phyloP scores from a whole-genome alignment of 208 protist species.

The Trypanosoma conorhini region DNA sequence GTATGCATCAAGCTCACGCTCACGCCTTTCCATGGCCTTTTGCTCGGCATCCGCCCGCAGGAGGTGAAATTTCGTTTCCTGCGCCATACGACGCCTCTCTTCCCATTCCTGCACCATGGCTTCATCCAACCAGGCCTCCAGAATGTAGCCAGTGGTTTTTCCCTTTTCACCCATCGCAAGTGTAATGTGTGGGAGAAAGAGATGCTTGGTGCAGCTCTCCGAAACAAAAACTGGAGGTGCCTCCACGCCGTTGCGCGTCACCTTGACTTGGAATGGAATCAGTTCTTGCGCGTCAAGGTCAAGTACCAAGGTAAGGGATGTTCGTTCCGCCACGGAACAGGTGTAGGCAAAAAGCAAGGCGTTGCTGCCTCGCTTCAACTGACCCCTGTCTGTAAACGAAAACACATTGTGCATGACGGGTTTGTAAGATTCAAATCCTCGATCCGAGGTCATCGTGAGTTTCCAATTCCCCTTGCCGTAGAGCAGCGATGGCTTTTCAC shows the following conservation, averaged over 20 bases:
- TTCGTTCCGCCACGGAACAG: constrained; percentile 52
- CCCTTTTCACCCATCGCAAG: constrained; percentile 36
- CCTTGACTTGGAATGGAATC: constrained; percentile 57
- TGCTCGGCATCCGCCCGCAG: constrained; percentile 33
- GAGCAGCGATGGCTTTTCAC: constrained; percentile 2
- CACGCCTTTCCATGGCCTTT: constrained; percentile 22
- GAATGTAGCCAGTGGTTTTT: constrained; percentile 32
- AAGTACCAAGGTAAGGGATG: constrained; percentile 53
- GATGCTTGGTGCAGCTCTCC: constrained; percentile 34
- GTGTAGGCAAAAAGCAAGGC: constrained; percentile 60
- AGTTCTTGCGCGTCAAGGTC: constrained; percentile 36
- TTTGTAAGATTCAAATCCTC: constrained; percentile 54
- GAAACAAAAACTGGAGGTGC: constrained; percentile 28
- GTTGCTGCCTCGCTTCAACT: constrained; percentile 58
- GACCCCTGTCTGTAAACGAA: constrained; percentile 39
- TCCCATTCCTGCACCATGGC: constrained; percentile 52
- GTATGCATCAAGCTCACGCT: constrained; percentile 40
- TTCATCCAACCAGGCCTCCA: constrained; percentile 59
- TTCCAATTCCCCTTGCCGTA: constrained; percentile 60
- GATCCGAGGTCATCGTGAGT: constrained; percentile 54
- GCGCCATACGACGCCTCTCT: constrained; percentile 47
- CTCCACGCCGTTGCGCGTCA: constrained; percentile 22
- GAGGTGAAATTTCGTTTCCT: constrained; percentile 44
- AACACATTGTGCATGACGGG: constrained; percentile 37
- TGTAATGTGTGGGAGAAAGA: constrained; percentile 60